Base-by-base conservation (phyloP, 768 basidiomycete species). In the Amanita rimosa region DNA sequence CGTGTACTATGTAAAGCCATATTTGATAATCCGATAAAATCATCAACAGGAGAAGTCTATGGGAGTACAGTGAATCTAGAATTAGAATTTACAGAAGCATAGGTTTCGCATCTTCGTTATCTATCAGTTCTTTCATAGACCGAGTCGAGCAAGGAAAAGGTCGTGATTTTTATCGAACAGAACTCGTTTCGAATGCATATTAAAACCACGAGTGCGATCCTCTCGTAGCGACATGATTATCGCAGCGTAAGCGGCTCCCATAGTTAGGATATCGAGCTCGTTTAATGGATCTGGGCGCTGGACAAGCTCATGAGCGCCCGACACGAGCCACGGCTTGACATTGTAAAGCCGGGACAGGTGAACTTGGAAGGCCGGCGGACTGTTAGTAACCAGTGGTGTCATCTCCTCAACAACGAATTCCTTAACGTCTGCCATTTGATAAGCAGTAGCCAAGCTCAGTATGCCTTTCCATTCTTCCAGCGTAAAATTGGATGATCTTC, bases 381-480 rank as follows among this genome's bases (percentile, higher is more conserved):
- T 6, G 26, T 6, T 29, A 33, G n/a, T 29, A 24, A 51, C 21
- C n/a, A 51, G 14, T 10, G 36, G 49, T 3, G 49, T 38, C 43
- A 51, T 36, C 9, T 51, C 16, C 7, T 29, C 11, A 19, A 51
- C 29, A 3, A 24, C 49, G 3, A 44, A 42, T 6, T 13, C 26
- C n/a, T 33, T 38, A 19, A 51, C 14, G 11, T 40, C 35, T 2
- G 3, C 17, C 42, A 51, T 44, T 17, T 44, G 35, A 19, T 46
- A 51, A 4, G 29, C 7, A 6, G 11, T 13, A 11, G 49, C 42
- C 6, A 51, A 27, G 29, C 44, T 40, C 16, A 45, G 37, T 5
- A 49, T 29, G 13, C 31, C 36, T 22, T 17, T 11, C 43, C 42
- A 51, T 16, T 51, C 53, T 6, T 49, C 46, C 17, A 48, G 27